Evolutionary conservation across 2,329 filamentous ascomycete species (phyloP).

Genomic region (Colletotrichum sp.): DNA sequence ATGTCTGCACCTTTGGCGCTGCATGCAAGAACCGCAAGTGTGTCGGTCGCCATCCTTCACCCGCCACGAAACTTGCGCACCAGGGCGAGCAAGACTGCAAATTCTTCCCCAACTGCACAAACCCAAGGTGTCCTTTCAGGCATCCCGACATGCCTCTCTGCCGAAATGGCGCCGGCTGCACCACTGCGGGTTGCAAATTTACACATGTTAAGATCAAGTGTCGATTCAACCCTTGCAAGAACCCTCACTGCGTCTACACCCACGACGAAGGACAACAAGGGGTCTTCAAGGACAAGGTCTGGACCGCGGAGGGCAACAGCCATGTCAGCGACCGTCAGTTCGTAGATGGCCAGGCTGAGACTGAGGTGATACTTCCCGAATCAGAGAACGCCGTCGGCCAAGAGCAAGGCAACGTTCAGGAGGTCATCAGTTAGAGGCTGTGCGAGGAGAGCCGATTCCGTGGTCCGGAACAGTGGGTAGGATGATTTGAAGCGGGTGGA

Average conservation of each 20-base stretch:
- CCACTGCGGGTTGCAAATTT: slow-evolving; percentile 82
- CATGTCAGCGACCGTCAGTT: slow-evolving; percentile 92
- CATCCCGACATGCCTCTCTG: slow-evolving; percentile 88
- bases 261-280: slow-evolving; percentile 91
- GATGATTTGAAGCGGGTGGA: neutral
- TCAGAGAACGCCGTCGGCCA: slow-evolving; percentile 39
- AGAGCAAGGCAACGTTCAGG: slow-evolving; percentile 42
- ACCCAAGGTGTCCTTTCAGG: slow-evolving; percentile 85
- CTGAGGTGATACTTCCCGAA: slow-evolving; percentile 76
- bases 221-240: slow-evolving; percentile 90
- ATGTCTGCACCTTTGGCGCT: slow-evolving; percentile 83
- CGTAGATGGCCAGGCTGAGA: slow-evolving; percentile 70
- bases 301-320: slow-evolving; percentile 70
- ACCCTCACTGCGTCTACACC: slow-evolving; percentile 86
- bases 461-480: neutral
- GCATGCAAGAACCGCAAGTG: slow-evolving; percentile 98
- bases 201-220: slow-evolving; percentile 85
- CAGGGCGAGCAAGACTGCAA: slow-evolving; percentile 87
- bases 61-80: slow-evolving; percentile 78
- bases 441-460: neutral
- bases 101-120: slow-evolving; percentile 91
- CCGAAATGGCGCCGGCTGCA: slow-evolving; percentile 90
- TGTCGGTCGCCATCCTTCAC: slow-evolving; percentile 88
- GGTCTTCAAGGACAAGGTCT: slow-evolving; percentile 86
- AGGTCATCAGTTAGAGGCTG: slow-evolving; percentile 36